phyloP scores from a whole-genome alignment of 371 early-diverging fungal species.

The Fennellomyces sp. region DNA sequence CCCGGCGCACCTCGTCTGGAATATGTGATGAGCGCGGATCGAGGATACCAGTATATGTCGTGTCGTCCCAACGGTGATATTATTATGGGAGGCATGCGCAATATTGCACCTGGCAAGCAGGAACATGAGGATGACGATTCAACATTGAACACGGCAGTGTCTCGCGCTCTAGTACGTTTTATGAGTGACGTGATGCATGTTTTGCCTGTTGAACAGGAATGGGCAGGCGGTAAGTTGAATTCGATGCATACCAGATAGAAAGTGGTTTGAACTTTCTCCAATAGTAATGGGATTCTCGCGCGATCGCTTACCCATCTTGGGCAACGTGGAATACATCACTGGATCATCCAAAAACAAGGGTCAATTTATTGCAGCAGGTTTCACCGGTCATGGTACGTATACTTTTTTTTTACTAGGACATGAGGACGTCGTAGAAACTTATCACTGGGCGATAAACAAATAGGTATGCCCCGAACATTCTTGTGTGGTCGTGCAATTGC shows the following conservation, averaged over 20 bases:
- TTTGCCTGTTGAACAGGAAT: constrained; percentile 17
- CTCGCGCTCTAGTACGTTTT: constrained; percentile 29
- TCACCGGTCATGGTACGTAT: constrained; percentile 30
- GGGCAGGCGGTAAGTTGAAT: constrained; percentile 29
- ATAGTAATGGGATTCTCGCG: constrained; percentile 46
- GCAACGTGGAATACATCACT: constrained; percentile 19
- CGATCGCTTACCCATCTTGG: constrained; percentile 50
- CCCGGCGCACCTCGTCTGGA: constrained; percentile 25
- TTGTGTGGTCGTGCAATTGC: constrained; percentile 47
- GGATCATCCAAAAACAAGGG: constrained; percentile 14
- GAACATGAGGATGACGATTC: constrained; percentile 43
- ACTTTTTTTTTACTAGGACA: too few relatives aligned
- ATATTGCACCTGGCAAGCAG: constrained; percentile 35
- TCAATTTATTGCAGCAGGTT: constrained; percentile 50
- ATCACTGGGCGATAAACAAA: neutral
- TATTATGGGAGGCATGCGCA: constrained; percentile 55
- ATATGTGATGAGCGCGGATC: constrained; percentile 38
- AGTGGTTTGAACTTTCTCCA: neutral
- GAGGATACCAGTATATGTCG: constrained; percentile 52
- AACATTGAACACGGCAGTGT: constrained; percentile 28
- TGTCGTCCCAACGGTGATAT: constrained; percentile 49
- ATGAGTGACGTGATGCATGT: constrained; percentile 18
- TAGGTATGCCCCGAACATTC: constrained; percentile 59
- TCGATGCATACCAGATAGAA: neutral
- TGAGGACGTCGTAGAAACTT: neutral